A percentile compares a stretch with the other conserved stretches of the same genome.
These are phyloP conservation scores for Helianthus tuberosus DNA, from an alignment of 129 eudicot genomes.

Conservation along the genomic window DNA sequence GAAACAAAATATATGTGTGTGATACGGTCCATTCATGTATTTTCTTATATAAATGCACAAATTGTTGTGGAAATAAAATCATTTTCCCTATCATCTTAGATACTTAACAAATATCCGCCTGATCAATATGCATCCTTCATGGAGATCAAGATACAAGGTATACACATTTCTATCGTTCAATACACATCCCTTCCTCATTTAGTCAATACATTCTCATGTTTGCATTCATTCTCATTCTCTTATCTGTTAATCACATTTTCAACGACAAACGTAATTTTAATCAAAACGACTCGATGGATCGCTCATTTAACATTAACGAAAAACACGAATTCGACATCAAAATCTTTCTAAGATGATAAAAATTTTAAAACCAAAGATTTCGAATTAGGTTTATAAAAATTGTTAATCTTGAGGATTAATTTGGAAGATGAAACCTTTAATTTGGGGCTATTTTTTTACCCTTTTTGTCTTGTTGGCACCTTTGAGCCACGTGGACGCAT, in stretches of 20 bases:
- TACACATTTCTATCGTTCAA: neutral
- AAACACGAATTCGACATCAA: neutral
- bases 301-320: neutral
- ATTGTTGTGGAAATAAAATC: neutral
- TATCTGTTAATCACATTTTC: neutral
- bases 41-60: neutral
- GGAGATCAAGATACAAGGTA: slow-evolving; percentile 25
- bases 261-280: neutral
- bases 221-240: neutral
- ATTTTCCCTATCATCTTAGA: no score
- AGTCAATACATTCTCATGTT: neutral
- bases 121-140: slow-evolving; percentile 1
- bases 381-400: neutral
- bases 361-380: neutral
- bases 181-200: neutral
- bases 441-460: neutral
- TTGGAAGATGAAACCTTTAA: neutral
- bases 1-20: neutral
- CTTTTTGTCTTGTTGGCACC: neutral
- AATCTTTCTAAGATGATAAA: neutral
- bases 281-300: neutral
- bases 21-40: neutral
- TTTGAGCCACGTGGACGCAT: slow-evolving; percentile 21
- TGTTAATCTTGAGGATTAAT: neutral
- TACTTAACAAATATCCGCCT: neutral